Evolutionary conservation across 2,329 filamentous ascomycete species (phyloP).

Genomic region (Seiridium cupressi): DNA sequence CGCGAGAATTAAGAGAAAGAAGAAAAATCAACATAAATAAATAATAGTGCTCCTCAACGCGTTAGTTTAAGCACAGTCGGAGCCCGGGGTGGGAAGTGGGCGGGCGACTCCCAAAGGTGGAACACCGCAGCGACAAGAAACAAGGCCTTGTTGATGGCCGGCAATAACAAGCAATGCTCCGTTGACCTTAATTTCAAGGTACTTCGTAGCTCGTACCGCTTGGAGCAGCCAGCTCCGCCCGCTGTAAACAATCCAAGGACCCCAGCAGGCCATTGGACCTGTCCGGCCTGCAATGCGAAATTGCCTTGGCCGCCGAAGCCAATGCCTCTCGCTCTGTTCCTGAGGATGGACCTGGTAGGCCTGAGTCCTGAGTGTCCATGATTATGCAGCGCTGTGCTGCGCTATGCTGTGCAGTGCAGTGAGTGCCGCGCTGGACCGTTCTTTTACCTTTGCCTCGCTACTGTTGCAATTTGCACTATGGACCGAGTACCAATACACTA

Average conservation of each 20-base stretch:
- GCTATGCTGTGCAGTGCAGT: not conserved
- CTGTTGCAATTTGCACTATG: not conserved
- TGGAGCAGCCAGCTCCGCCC: slow-evolving; percentile 9
- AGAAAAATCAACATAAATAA: not conserved
- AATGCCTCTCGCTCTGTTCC: no score
- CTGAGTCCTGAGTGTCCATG: not conserved
- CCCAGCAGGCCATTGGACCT: no score
- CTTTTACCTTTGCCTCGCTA: no score
- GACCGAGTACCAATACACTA: not conserved
- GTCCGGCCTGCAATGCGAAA: no score
- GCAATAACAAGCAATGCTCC: slow-evolving; percentile 7
- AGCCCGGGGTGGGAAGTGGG: not conserved
- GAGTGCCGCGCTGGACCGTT: no score
- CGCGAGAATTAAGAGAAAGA: not conserved
- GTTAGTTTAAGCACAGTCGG: not conserved
- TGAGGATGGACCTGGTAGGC: not conserved
- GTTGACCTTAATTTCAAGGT: slow-evolving; percentile 3
- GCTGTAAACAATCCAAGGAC: slow-evolving; percentile 4
- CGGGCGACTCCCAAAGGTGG: not conserved
- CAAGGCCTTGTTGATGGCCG: slow-evolving; percentile 4
- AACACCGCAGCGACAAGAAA: not conserved
- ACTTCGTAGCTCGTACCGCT: slow-evolving; percentile 5
- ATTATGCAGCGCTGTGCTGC: not conserved
- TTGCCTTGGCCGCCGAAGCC: no score
- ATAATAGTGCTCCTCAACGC: not conserved